Evolutionary conservation across 257 asterid genomes (phyloP), one percentile per base, ranked within the genome.

Genomic region (Jasminum sambac): DNA sequence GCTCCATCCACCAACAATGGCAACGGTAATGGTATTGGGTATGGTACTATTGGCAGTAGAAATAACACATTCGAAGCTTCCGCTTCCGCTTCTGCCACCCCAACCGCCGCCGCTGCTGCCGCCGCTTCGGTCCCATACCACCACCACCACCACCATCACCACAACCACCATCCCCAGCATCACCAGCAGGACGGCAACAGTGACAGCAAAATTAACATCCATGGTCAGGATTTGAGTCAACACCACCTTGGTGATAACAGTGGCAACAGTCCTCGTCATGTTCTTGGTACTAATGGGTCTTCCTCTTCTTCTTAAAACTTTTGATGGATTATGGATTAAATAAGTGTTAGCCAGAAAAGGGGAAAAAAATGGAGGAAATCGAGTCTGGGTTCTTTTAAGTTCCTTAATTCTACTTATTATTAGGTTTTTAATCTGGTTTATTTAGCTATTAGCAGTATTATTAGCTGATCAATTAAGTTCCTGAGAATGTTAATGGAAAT

Each of bases 131-230:
- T 50, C 39, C 44, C 37, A 14, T 64, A 72, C 46, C 64, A 64
- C 83, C 83, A 68, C 76, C 85, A 77, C 77, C 74, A 80, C 24
- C 79, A 30, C 36, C 36, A 30, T 30, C 36, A n/a, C n/a, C 85
- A 77, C 77, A 75, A 80, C 24, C 79, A 30, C 36, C 36, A 30
- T 30, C 36, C 36, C 4, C 36, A 30, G 2, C 36, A 1, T 4
- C 85, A 77, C 77, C 75, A 80, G 19, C 79, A 65, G 44, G 84
- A 74, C 13, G 75, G 60, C 25, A 39, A 60, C 61, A 75, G 21
- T 42, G 83, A 78, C 30, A 42, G 55, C 68, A 87, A 84, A 39
- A 72, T 74, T 40, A 60, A 69, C 69, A 39, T 68, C 42, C 72
- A 66, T 39, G 69, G 46, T 23, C 80, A 82, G 73, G 83, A 66